phyloP scores from a whole-genome alignment of 176 grass and related monocot species.

The Triticum urartu region DNA sequence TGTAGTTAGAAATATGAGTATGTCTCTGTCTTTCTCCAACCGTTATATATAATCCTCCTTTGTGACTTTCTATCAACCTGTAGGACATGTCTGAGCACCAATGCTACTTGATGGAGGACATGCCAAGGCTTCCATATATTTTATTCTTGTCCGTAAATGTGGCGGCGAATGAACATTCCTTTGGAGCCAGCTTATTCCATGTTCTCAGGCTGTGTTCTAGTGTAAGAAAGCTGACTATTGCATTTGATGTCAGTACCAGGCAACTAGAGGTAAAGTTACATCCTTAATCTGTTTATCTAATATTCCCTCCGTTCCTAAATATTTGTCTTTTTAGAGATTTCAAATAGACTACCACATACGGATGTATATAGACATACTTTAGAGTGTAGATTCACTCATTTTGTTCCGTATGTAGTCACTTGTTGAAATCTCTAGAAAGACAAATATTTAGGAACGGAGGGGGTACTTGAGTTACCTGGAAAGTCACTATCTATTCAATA shows the following conservation, averaged over 20 bases:
- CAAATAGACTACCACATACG: too few species aligned
- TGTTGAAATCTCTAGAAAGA: too few species aligned
- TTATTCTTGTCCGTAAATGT: not conserved
- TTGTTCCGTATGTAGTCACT: too few species aligned
- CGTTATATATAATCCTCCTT: too few species aligned
- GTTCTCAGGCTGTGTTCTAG: constrained; percentile 4
- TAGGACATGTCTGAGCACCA: not conserved
- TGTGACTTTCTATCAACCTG: not conserved
- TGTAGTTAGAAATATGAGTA: too few species aligned
- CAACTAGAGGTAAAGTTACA: constrained; percentile 2
- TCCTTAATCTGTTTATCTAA: not conserved
- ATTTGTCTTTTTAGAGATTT: too few species aligned
- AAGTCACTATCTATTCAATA: not conserved
- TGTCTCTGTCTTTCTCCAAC: too few species aligned
- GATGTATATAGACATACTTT: too few species aligned
- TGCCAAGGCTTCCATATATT: not conserved
- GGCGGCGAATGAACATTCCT: not conserved
- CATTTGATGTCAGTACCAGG: not conserved
- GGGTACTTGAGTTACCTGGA: too few species aligned
- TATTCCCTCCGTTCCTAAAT: too few species aligned
- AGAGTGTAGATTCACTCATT: too few species aligned
- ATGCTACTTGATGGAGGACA: constrained; percentile 23
- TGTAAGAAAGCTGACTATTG: constrained; percentile 6
- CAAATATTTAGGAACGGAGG: too few species aligned
- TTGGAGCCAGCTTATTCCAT: constrained; percentile 16